These are phyloP conservation scores for Phaeotremella fagi DNA, from an alignment of 768 basidiomycete genomes.

Conservation along the genomic window DNA sequence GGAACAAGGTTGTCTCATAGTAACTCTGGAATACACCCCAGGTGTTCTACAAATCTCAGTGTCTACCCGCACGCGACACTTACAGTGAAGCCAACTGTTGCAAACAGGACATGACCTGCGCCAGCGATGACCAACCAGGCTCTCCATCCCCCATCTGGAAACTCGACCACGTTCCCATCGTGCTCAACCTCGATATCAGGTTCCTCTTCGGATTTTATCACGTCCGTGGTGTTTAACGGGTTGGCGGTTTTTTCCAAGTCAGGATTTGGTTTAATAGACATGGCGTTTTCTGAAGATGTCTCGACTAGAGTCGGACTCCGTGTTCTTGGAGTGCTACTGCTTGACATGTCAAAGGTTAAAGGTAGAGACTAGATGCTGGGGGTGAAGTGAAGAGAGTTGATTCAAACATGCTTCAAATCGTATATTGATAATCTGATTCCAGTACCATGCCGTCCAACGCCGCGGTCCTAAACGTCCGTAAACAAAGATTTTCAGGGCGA, in stretches of 20 bases:
- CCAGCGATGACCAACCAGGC: constrained; percentile 5
- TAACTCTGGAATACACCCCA: constrained; percentile 17
- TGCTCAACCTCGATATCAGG: not conserved
- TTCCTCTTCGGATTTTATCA: not conserved
- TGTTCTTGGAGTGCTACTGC: too few species aligned
- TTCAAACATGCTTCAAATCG: too few species aligned
- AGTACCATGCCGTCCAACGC: too few species aligned
- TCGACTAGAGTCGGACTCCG: too few species aligned
- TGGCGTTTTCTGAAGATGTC: too few species aligned
- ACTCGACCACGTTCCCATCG: not conserved
- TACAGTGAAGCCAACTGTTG: constrained; percentile 1
- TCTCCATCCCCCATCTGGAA: constrained; percentile 3
- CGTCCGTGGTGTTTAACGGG: not conserved
- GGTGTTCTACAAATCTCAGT: not conserved
- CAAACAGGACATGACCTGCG: constrained; percentile 1
- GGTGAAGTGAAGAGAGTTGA: too few species aligned
- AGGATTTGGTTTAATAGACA: too few species aligned
- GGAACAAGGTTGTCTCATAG: constrained; percentile 10
- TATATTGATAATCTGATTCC: too few species aligned
- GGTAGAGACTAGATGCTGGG: too few species aligned
- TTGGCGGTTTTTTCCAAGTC: not conserved
- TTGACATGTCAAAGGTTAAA: too few species aligned
- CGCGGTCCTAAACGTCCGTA: too few species aligned
- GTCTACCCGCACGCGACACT: not conserved
- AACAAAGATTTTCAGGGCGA: too few species aligned